phyloP scores from a whole-genome alignment of 2,329 filamentous ascomycete genomes.

The Claviceps purpurea region DNA sequence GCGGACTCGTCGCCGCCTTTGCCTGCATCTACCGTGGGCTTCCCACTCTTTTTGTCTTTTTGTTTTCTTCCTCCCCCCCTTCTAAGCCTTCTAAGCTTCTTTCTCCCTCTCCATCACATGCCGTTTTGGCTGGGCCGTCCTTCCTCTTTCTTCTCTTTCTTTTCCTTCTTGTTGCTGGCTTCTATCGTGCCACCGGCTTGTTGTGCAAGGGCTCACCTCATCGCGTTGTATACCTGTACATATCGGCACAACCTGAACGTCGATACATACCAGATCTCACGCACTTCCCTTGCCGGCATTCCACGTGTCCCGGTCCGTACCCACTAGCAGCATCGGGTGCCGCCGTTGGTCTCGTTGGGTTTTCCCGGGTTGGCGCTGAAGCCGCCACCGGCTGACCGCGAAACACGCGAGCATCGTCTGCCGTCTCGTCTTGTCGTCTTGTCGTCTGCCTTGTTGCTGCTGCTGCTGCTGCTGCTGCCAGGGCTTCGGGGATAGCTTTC shows the following conservation, averaged over 20 bases:
- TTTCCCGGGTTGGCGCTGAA: too few relatives aligned
- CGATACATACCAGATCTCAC: background rate
- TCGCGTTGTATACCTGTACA: background rate
- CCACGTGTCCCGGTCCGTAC: too few relatives aligned
- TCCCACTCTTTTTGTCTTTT: background rate
- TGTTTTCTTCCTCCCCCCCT: background rate
- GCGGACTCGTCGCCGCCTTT: background rate
- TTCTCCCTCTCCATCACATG: background rate
- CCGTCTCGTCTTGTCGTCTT: too few relatives aligned
- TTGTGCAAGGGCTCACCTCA: background rate
- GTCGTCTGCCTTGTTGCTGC: too few relatives aligned
- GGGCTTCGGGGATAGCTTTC: too few relatives aligned
- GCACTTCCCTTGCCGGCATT: too few relatives aligned
- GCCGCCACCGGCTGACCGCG: too few relatives aligned
- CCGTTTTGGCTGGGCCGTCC: background rate
- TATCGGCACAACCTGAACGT: background rate
- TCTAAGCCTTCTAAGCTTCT: too few relatives aligned
- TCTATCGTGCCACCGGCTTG: background rate
- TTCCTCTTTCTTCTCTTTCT: background rate
- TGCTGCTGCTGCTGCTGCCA: too few relatives aligned
- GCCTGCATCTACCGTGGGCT: background rate
- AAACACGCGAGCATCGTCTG: too few relatives aligned
- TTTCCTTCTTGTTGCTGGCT: background rate
- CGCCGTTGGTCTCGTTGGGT: too few relatives aligned
- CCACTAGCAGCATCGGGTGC: too few relatives aligned